Evolutionary conservation across 192 early-diverging fungal genomes (phyloP).

Genomic region (Mortierella claussenii): DNA sequence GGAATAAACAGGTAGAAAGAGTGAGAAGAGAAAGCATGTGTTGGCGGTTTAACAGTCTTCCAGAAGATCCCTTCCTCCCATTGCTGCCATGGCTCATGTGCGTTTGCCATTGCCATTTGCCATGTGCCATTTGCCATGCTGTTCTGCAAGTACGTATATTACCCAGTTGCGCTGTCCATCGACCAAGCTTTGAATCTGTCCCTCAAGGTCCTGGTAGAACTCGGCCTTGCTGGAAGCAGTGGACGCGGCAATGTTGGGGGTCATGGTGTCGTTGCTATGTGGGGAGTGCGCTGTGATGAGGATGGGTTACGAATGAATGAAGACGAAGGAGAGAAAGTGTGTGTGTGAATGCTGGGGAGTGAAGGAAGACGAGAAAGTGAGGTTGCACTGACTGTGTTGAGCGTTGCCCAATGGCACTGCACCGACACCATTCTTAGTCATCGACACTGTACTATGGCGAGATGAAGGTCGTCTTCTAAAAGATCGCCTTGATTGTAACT

Average conservation of each 20-base stretch:
- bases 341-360: no score
- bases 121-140: no score
- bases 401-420: no score
- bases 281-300: not conserved
- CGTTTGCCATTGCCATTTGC: not conserved
- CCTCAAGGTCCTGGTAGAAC: constrained; percentile 77
- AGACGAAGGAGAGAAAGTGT: not conserved
- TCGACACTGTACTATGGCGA: no score
- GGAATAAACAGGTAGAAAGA: not conserved
- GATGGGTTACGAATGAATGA: not conserved
- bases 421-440: no score
- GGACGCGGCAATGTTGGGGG: constrained; percentile 30
- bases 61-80: no score
- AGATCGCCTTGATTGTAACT: no score
- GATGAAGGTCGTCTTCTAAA: no score
- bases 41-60: no score
- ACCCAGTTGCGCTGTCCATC: constrained; percentile 75
- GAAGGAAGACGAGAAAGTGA: no score
- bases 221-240: constrained; percentile 61
- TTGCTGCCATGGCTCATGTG: not conserved
- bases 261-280: constrained; percentile 19
- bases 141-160: constrained; percentile 5
- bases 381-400: no score
- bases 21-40: no score
- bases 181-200: constrained; percentile 69